Conservation (phyloP, 1,139 yeast species). For the Kluyveromyces sp. region DNA sequence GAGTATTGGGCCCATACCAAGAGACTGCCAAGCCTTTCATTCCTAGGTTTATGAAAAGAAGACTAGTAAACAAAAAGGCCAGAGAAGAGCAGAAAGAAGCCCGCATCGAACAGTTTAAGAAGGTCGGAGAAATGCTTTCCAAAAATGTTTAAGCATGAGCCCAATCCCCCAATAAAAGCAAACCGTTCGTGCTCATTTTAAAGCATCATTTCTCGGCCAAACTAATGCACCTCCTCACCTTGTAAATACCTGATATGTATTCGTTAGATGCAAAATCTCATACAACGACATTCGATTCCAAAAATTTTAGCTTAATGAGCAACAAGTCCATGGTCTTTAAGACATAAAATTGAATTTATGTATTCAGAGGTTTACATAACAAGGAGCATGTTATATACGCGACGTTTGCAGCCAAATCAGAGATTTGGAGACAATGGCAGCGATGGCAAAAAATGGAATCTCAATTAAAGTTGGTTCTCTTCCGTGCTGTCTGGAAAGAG, state of each 20-base stretch:
- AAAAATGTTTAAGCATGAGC: neutral
- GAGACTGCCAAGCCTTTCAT: conserved; percentile 65
- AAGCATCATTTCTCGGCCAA: neutral
- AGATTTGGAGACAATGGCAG: too few species aligned
- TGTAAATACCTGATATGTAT: neutral
- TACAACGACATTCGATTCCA: neutral
- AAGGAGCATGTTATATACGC: too few species aligned
- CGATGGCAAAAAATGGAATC: too few species aligned
- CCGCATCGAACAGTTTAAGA: conserved; percentile 14
- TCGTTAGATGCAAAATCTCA: neutral
- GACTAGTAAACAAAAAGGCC: conserved; percentile 38
- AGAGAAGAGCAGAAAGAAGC: conserved; percentile 14
- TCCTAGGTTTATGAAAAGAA: conserved; percentile 43
- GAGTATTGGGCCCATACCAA: conserved; percentile 64
- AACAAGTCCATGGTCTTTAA: neutral
- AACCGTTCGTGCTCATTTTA: too few species aligned
- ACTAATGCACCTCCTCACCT: neutral
- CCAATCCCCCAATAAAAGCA: too few species aligned
- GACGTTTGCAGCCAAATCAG: neutral
- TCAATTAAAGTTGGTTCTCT: too few species aligned
- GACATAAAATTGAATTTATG: neutral
- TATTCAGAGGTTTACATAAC: neutral
- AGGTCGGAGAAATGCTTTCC: conserved; percentile 11
- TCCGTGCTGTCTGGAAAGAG: too few species aligned
- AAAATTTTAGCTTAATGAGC: too few species aligned